phyloP scores from a whole-genome alignment of 164 flowering plant species.

The Chimonanthus praecox region DNA sequence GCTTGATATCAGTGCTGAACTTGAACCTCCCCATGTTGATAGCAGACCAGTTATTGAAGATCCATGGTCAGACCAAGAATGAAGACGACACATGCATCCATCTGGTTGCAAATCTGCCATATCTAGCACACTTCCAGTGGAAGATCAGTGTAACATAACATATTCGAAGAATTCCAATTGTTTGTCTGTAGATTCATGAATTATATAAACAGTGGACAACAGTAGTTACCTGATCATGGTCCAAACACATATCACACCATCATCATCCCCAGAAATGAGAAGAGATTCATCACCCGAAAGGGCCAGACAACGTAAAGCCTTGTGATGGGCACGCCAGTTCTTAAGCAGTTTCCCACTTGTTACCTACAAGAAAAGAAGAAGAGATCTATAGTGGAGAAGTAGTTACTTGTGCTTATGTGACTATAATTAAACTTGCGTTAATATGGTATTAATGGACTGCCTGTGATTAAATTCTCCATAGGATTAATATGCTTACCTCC shows the following conservation, averaged over 20 bases:
- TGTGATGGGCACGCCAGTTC: constrained; percentile 45
- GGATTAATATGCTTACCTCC: constrained; percentile 32
- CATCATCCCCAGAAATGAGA: constrained; percentile 49
- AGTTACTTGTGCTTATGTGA: not conserved
- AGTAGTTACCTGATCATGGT: constrained; percentile 39
- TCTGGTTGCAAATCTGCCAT: constrained; percentile 19
- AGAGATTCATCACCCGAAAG: constrained; percentile 48
- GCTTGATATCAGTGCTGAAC: constrained; percentile 38
- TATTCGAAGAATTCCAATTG: not conserved
- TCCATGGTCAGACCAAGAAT: constrained; percentile 29
- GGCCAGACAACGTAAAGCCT: constrained; percentile 32
- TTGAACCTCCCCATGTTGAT: constrained; percentile 24
- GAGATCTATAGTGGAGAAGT: not conserved
- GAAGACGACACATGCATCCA: constrained; percentile 23
- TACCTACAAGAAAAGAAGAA: constrained; percentile 23
- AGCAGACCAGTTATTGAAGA: constrained; percentile 41
- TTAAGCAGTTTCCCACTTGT: constrained; percentile 43
- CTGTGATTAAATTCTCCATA: not conserved
- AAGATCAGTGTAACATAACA: constrained; percentile 15
- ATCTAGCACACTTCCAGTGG: constrained; percentile 45
- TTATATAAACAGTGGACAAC: not conserved
- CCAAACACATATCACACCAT: constrained; percentile 46
- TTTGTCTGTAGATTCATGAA: not conserved
- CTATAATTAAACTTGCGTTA: no score
- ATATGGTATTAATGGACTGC: no score